These are phyloP conservation scores for Raphanus raphanistrum DNA, from an alignment of 345 rosid genomes.

Conservation along the genomic window DNA sequence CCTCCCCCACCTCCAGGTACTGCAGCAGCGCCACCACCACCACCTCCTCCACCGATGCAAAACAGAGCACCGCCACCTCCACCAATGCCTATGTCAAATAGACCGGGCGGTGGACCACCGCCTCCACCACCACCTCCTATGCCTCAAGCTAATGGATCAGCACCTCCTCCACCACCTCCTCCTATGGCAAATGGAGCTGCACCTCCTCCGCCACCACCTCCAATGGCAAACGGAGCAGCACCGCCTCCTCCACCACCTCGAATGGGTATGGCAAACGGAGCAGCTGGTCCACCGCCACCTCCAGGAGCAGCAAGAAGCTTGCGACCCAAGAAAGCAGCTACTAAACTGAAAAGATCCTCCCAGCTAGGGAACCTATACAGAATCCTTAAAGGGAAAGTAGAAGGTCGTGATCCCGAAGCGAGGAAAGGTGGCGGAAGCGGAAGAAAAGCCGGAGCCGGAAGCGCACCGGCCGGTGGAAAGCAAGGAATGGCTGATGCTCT, in stretches of 20 bases:
- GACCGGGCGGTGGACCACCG: background rate
- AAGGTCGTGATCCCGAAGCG: slow-evolving; percentile 53
- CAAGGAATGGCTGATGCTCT: slow-evolving; percentile 99
- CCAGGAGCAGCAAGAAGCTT: slow-evolving; percentile 58
- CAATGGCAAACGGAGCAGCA: slow-evolving; percentile 41
- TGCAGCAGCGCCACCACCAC: slow-evolving; percentile 20
- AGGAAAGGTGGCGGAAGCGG: slow-evolving; percentile 43
- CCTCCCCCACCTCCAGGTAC: slow-evolving; percentile 28
- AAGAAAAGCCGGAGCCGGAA: slow-evolving; percentile 38
- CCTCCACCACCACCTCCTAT: slow-evolving; percentile 4
- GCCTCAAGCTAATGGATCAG: background rate
- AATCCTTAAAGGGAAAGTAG: slow-evolving; percentile 70
- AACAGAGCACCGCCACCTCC: slow-evolving; percentile 26
- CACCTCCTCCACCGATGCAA: slow-evolving; percentile 29
- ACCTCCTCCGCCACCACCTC: slow-evolving; percentile 50
- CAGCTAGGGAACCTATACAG: slow-evolving; percentile 74
- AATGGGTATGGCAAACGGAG: slow-evolving; percentile 37
- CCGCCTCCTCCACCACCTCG: slow-evolving; percentile 59
- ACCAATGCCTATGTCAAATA: slow-evolving; percentile 6
- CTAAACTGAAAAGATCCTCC: slow-evolving; percentile 79
- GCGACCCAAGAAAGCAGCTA: slow-evolving; percentile 68
- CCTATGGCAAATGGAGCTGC: slow-evolving; percentile 26
- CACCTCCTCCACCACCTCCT: slow-evolving; percentile 34
- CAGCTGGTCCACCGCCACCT: slow-evolving; percentile 58
- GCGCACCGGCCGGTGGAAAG: slow-evolving; percentile 48